Base-by-base conservation (phyloP, 192 early-diverging fungal genomes). In the Rhizophagus prolifer region DNA sequence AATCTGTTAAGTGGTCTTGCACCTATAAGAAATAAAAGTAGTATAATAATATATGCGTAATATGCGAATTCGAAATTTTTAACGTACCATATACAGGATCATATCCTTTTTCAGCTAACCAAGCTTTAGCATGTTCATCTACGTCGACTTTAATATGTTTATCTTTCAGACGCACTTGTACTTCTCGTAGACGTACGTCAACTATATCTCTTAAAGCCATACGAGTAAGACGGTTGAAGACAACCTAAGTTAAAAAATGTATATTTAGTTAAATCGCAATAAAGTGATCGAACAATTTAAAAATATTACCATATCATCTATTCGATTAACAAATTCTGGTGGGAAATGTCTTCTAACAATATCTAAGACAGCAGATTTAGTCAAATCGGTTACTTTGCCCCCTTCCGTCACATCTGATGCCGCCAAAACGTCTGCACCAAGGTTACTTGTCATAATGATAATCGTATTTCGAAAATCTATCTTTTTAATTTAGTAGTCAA, bases 1-100 rank as follows among this genome's bases (percentile, higher is more conserved):
- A 93, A 94, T 71, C 98, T 90, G 70, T 91, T 89, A 28, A 99
- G 83, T 7, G 98, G 98, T 23, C 98, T 88, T 7, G 97, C 97
- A 78, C 98, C 70, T 58, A 58, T 12, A 21, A 7, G 10, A 59
- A 23, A n/a, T n/a, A 30, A 65, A 19, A 36, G 14, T 31, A 28
- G 28, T 34, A 16, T 30, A 65, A 19, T 14, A 30, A 16, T 31
- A 34, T 6, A 6, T 31, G 19, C 36, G 30, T 19, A 4, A 19
- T 65, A 16, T 31, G 26, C 6, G 10, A 65, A 36, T 58, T 28
- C 44, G 74, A 80, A 28, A 34, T 97, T 79, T 12, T 81, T 79
- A 79, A 94, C 93, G 61, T 86, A 41, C 88, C 98, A 82, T 95
- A 99, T 13, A 91, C 83, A 30, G 96, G 96, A 82, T 97, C 94